phyloP scores from a whole-genome alignment of 2,329 filamentous ascomycete genomes.

The Beauveria brongniartii region DNA sequence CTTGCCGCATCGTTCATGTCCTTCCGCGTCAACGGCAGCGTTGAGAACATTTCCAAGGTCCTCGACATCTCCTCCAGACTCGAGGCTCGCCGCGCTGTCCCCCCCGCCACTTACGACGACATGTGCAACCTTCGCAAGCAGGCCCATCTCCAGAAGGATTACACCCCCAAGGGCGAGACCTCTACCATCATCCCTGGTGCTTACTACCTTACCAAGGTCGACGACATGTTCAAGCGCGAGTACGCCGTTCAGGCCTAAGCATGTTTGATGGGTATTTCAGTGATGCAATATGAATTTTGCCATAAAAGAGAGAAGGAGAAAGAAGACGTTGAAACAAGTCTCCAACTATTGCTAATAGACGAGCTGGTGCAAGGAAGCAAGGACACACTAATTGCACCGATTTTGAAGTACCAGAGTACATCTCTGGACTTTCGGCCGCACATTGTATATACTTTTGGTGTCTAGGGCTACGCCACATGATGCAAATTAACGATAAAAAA shows the following conservation, averaged over 20 bases:
- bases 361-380: not conserved
- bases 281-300: slow-evolving; percentile 5
- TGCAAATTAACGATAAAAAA: not conserved
- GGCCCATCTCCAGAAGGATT: slow-evolving; percentile 76
- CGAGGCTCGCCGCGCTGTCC: slow-evolving; percentile 54
- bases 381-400: slow-evolving; percentile 2
- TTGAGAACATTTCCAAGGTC: slow-evolving; percentile 57
- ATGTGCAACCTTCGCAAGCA: slow-evolving; percentile 77
- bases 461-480: not conserved
- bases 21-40: slow-evolving; percentile 64
- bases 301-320: not conserved
- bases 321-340: not conserved
- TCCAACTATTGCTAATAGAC: slow-evolving; percentile 3
- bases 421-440: not conserved
- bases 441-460: slow-evolving; percentile 8
- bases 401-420: not conserved
- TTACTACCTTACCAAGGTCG: slow-evolving; percentile 74
- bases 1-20: slow-evolving; percentile 65
- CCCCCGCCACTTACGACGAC: slow-evolving; percentile 69
- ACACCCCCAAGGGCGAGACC: slow-evolving; percentile 57
- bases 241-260: slow-evolving; percentile 66
- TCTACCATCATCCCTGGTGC: slow-evolving; percentile 59
- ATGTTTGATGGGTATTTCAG: not conserved
- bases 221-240: slow-evolving; percentile 78
- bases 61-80: slow-evolving; percentile 64